Conservation (phyloP, 495 filamentous ascomycete genomes). For the Aspergillus conjunctus region DNA sequence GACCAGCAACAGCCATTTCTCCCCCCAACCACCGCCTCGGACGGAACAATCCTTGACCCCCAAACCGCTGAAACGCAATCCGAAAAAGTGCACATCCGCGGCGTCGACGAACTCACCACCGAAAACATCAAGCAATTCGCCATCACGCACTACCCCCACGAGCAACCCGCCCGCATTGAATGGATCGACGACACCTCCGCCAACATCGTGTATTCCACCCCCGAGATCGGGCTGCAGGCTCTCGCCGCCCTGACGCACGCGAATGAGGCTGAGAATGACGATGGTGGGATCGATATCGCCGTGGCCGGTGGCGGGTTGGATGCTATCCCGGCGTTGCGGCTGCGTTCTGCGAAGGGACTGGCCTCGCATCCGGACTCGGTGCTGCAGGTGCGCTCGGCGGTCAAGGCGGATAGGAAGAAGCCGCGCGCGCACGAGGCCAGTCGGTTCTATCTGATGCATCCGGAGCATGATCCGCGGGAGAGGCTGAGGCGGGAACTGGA, state of each 20-base stretch:
- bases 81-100: conserved; percentile 78
- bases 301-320: conserved; percentile 15
- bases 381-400: conserved; percentile 73
- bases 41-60: conserved; percentile 1
- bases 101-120: conserved; percentile 79
- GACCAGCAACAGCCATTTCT: not conserved
- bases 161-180: conserved; percentile 65
- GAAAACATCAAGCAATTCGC: conserved; percentile 74
- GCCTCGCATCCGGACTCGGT: conserved; percentile 66
- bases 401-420: conserved; percentile 75
- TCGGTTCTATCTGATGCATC: conserved; percentile 88
- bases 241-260: conserved; percentile 63
- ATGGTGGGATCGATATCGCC: not conserved
- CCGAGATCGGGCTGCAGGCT: conserved; percentile 70
- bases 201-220: conserved; percentile 74
- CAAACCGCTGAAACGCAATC: conserved; percentile 34
- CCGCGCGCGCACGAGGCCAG: conserved; percentile 75
- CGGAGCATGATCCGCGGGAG: conserved; percentile 83
- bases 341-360: conserved; percentile 64
- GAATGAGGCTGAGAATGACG: conserved; percentile 36
- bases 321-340: conserved; percentile 47
- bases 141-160: conserved; percentile 58
- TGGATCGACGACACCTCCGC: conserved; percentile 96
- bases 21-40: not conserved
- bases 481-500: conserved; percentile 53